Evolutionary conservation across 1,284 basidiomycete species (phyloP).

Genomic region (Sanghuangporus weigelae): DNA sequence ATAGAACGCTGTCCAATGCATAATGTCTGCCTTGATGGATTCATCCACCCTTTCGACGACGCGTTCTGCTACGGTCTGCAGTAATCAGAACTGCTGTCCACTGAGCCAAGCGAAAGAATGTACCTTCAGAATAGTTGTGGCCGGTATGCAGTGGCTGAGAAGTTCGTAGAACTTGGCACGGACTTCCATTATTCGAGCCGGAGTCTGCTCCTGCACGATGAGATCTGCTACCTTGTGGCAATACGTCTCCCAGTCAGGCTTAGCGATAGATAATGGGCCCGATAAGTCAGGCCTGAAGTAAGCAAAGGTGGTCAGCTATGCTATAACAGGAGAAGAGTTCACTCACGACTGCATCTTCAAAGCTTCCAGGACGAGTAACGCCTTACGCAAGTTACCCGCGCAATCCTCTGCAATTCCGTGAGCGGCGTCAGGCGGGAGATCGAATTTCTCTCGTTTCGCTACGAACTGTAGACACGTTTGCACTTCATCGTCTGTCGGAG

Average conservation of each 20-base stretch:
- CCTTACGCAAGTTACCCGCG: conserved; percentile 91
- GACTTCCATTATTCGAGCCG: conserved; percentile 87
- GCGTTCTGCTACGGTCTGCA: conserved; percentile 78
- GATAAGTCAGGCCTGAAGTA: conserved; percentile 61
- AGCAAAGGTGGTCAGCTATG: neutral
- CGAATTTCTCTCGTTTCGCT: conserved; percentile 78
- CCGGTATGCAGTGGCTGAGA: conserved; percentile 96
- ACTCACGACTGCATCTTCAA: conserved; percentile 87
- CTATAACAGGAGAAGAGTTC: conserved; percentile 24
- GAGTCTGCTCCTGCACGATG: conserved; percentile 92
- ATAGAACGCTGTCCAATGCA: conserved; percentile 97
- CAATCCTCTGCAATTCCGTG: conserved; percentile 76
- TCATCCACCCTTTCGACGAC: conserved; percentile 88
- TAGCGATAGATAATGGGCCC: conserved; percentile 75
- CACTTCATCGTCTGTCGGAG: conserved; percentile 85
- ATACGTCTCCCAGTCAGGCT: conserved; percentile 99
- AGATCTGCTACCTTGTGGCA: conserved; percentile 78
- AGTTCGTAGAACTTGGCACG: conserved; percentile 94
- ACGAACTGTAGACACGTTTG: conserved; percentile 74
- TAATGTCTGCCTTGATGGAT: conserved; percentile 80
- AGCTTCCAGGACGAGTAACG: conserved; percentile 91
- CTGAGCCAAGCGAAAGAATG: conserved; percentile 16
- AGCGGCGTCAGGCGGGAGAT: conserved; percentile 72
- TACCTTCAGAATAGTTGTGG: conserved; percentile 86
- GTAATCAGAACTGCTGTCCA: conserved; percentile 8